Conservation (phyloP, 2,329 filamentous ascomycete species). For the Colletotrichum higginsianum region DNA sequence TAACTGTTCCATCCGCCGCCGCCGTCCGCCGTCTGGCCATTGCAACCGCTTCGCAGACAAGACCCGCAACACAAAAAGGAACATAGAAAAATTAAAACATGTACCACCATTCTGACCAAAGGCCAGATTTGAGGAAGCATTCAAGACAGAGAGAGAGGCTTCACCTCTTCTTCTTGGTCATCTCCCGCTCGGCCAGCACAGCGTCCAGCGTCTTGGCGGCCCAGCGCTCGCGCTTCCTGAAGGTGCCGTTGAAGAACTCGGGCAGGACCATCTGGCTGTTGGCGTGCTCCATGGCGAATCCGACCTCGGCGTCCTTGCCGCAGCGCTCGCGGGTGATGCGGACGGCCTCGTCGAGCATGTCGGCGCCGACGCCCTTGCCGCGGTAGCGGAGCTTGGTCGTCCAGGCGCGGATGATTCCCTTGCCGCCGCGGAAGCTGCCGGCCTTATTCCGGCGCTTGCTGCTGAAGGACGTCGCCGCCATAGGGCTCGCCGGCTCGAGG, state of each 20-base stretch:
- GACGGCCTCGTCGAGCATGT: slow-evolving; percentile 81
- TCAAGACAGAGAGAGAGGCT: slow-evolving; percentile 11
- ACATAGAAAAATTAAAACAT: too few species aligned
- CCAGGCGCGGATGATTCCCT: slow-evolving; percentile 85
- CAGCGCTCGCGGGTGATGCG: slow-evolving; percentile 76
- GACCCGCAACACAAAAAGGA: too few species aligned
- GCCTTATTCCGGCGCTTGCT: slow-evolving; percentile 55
- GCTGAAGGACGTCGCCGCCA: slow-evolving; percentile 41
- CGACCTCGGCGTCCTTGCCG: slow-evolving; percentile 76
- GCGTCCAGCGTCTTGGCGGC: slow-evolving; percentile 68
- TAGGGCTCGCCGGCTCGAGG: slow-evolving; percentile 63
- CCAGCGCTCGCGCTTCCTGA: slow-evolving; percentile 71
- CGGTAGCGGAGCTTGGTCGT: slow-evolving; percentile 81
- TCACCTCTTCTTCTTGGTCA: slow-evolving; percentile 63
- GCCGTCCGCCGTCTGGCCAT: too few species aligned
- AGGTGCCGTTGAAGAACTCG: slow-evolving; percentile 72
- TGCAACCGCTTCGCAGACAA: background rate
- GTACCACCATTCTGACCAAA: background rate
- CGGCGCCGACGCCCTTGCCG: slow-evolving; percentile 78
- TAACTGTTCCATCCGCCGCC: slow-evolving; percentile 6
- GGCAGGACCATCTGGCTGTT: slow-evolving; percentile 78
- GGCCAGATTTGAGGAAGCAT: background rate
- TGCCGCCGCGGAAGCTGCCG: slow-evolving; percentile 67
- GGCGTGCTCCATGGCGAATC: slow-evolving; percentile 84
- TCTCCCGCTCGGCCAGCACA: slow-evolving; percentile 66